phyloP scores from a whole-genome alignment of 1,139 yeast genomes.

The Hansenula lynferdii region DNA sequence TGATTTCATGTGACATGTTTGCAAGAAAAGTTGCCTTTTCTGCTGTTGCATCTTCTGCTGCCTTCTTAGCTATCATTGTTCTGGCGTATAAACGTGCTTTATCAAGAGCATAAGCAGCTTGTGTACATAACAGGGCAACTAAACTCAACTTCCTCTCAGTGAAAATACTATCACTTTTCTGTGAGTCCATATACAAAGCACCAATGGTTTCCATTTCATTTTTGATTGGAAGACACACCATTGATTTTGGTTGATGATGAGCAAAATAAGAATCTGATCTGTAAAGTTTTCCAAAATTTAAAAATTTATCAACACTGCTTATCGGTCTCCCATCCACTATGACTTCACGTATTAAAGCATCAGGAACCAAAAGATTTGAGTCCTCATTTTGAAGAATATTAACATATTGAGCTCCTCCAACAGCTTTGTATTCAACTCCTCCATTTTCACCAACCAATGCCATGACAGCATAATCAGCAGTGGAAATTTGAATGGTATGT shows the following conservation, averaged over 20 bases:
- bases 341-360: slow-evolving; percentile 35
- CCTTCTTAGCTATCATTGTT: slow-evolving; percentile 48
- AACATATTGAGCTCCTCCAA: slow-evolving; percentile 35
- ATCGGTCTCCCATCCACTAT: slow-evolving; percentile 36
- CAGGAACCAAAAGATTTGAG: slow-evolving; percentile 39
- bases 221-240: slow-evolving; percentile 45
- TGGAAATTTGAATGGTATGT: slow-evolving; percentile 37
- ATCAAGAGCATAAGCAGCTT: slow-evolving; percentile 49
- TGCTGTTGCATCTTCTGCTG: slow-evolving; percentile 57
- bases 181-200: slow-evolving; percentile 43
- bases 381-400: slow-evolving; percentile 8
- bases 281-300: slow-evolving; percentile 33
- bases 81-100: slow-evolving; percentile 44
- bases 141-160: slow-evolving; percentile 35
- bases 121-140: slow-evolving; percentile 44
- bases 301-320: slow-evolving; percentile 34
- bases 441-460: slow-evolving; percentile 35
- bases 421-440: slow-evolving; percentile 34
- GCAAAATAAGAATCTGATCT: slow-evolving; percentile 39
- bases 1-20: slow-evolving; percentile 57
- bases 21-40: slow-evolving; percentile 55
- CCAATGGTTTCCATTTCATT: slow-evolving; percentile 41
- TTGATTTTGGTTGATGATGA: slow-evolving; percentile 31
- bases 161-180: slow-evolving; percentile 25
- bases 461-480: slow-evolving; percentile 43